Base-by-base conservation (phyloP, 2,329 filamentous ascomycete genomes). In the Paraconiothyrium sp. region DNA sequence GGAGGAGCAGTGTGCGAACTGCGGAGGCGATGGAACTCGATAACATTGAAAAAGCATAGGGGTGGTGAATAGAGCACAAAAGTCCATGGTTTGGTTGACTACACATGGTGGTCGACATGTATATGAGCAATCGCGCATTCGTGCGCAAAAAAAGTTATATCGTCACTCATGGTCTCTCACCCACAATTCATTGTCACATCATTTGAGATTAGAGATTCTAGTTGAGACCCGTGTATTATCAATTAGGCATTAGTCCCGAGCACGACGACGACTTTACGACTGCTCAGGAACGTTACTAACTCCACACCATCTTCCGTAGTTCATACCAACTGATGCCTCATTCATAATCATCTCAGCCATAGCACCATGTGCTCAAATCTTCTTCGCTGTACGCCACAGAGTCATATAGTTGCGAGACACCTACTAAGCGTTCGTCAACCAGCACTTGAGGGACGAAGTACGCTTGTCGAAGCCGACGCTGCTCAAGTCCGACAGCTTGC, bases 21-120 rank as follows among this genome's bases (percentile, higher is more conserved):
- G 41, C 58, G 20, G 68, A 65, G 44, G 61, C 44, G 44, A 60
- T 72, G 57, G 70, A 70, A 65, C 30, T 72, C 59, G 69, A 63
- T 24, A 61, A 60, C 54, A 35, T 68, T 44, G 55, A 49, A 37
- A 67, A 66, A 54, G 50, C 32, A 41, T 59, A 32, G 39, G 16
- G 3, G 30, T 4, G 7, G 39, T n/a, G 9, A 16, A 41, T 41
- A 41, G 6, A 39, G 6, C 3, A 6, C 16, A 13, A 41, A 2
- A 14, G 3, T 13, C 11, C 37, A 1, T 14, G 37, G 27, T 30
- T 6, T 6, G 27, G 27, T 30, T 30, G 27, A 2, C 27, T 4
- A 30, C 6, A 6, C 27, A 4, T 30, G 27, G 27, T 30, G 27
- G 27, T 30, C 4, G 27, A 6, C 6, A 30, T 30, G 20, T 20